Base-by-base conservation (phyloP, 177 flowering plant species). In the Vitis hybrid region DNA sequence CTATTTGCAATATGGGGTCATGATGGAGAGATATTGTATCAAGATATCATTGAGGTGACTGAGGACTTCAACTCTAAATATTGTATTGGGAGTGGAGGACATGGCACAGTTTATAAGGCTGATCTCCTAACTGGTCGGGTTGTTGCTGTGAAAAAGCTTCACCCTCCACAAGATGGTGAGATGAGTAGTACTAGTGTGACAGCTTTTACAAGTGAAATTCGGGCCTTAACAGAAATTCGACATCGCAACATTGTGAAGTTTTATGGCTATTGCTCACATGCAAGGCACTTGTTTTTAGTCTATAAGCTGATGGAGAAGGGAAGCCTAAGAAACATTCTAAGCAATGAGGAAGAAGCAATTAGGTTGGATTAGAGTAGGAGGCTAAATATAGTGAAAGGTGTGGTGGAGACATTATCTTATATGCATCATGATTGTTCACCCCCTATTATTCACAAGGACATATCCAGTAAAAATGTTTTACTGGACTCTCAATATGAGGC, bases 381-480 rank as follows among this genome's bases (percentile, higher is more conserved):
- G 33, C 14, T 74, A 16, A 64, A 63, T 51, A 16, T 74, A 0
- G 22, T 74, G 6, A 55, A 18, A 58, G 72, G 76, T 0, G 65
- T 74, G 9, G 72, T 61, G 2, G 29, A 74, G 49, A 70, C 76
- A 20, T 55, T 74, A 22, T 31, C 11, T 11, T 74, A 74, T 26
- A 64, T 74, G 76, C 72, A 74, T 15, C 72, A 74, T 58, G 69
- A 74, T 12, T 74, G 76, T 50, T n/a, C 31, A 0, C 76, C 76
- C 10, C 76, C 76, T 5, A 31, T 74, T 0, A 64, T 74, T 33
- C 76, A 74, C n/a, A 56, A 69, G n/a, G 76, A 74, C 68, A 74
- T 74, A 29, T 68, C 76, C 1, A 64, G 60, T 64, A 74, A 59
- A 22, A 74, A 74, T 59, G 50, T 74, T 7, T 64, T 74, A 53